Evolutionary conservation across 345 rosid species (phyloP), one percentile per base, ranked within the genome.

Genomic region (Eucalyptus lansdowneana): DNA sequence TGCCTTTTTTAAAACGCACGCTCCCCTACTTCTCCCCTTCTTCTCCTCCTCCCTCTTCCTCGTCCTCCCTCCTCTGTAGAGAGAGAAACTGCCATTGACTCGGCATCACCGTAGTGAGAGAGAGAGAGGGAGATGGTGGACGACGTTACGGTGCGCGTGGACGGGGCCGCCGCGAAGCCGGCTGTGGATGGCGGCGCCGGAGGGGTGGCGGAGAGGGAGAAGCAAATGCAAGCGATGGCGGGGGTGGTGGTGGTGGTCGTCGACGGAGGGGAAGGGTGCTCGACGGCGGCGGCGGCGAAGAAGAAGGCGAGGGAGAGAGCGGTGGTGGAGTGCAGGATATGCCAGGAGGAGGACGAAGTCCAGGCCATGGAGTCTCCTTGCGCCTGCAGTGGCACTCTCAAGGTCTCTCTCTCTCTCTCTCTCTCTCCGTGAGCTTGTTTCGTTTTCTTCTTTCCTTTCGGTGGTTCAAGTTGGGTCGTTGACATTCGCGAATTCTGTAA

Each of bases 321-420:
- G 72, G 89, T 90, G 90, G 93, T 92, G 89, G 97, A 95, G 92
- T 95, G 97, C 80, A 92, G 97, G 90, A 95, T 95, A 90, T 95
- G 97, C 88, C 97, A 95, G 88, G 97, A 95, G 89, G 97, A 94
- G 85, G 96, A 92, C 88, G 91, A 94, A 11, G 90, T 88, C 5
- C 88, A 49, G 50, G 90, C 90, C 29, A 89, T 94, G 96, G 97
- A 95, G 87, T 91, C 94, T 92, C 97, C 97, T 83, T 95, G 96
- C 90, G 94, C 95, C 87, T 95, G 97, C 44, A 93, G 90, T 89
- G 97, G 97, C 90, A 94, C 94, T 87, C 95, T 95, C 90, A 95
- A 95, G 97, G 96, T 95, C 90, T 14, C 50, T 88, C 45, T 76
- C 56, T 51, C 50, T 60, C 56, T 44, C 47, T 44, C 45, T 24